A percentile compares a stretch with the other conserved stretches of the same genome.
Conservation (phyloP, 2,329 filamentous ascomycete genomes). For the Aspergillus uvarum region DNA sequence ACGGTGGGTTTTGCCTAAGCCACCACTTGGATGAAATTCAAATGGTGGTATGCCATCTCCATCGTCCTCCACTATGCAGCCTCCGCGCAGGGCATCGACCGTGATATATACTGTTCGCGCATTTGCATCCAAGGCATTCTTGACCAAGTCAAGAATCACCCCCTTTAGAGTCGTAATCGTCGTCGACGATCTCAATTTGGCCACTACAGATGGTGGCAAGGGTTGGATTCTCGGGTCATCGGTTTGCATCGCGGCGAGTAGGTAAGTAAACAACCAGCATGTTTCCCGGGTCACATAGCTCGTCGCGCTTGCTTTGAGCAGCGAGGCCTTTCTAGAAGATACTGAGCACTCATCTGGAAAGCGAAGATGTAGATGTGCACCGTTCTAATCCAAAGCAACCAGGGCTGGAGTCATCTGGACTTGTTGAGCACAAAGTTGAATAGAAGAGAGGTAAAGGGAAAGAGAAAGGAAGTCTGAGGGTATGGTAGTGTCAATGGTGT, state of each 20-base stretch:
- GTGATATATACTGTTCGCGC: slow-evolving; percentile 68
- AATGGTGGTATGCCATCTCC: slow-evolving; percentile 70
- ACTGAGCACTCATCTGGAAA: not conserved
- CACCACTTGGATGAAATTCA: slow-evolving; percentile 71
- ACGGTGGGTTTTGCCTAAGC: slow-evolving; percentile 73
- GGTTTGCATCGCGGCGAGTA: slow-evolving; percentile 24
- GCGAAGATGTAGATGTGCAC: too few relatives aligned
- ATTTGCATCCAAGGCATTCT: slow-evolving; percentile 81
- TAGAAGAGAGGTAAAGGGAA: too few relatives aligned
- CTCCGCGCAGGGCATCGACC: slow-evolving; percentile 73
- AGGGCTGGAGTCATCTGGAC: too few relatives aligned
- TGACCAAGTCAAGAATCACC: slow-evolving; percentile 69
- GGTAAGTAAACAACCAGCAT: not conserved
- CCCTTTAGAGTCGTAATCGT: slow-evolving; percentile 71
- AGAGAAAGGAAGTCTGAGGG: too few relatives aligned
- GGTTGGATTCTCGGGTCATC: slow-evolving; percentile 55
- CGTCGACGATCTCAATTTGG: slow-evolving; percentile 83
- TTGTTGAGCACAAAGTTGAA: too few relatives aligned
- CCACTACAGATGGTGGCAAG: slow-evolving; percentile 68
- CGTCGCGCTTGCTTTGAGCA: not conserved
- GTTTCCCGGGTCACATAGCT: not conserved
- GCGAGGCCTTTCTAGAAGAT: not conserved
- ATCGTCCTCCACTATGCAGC: slow-evolving; percentile 80
- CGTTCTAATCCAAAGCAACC: too few relatives aligned
- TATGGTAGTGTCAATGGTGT: too few relatives aligned